phyloP scores from a whole-genome alignment of 306 rosid genomes.

The peach (Prunus persica) region Prunus_persica_NCBIv2 NC_034015.1:7511001-7511500 shows the following conservation, averaged over 20 bases:
- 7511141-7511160: neutral
- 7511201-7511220: slow-evolving; percentile 21
- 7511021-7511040: neutral
- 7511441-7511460: slow-evolving; percentile 29
- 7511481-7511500: neutral
- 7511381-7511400: too few relatives aligned
- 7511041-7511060: neutral
- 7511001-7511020: slow-evolving; percentile 9
- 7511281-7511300: neutral
- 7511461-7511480: slow-evolving; percentile 16
- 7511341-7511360: too few relatives aligned
- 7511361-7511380: neutral
- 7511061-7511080: neutral
- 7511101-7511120: neutral
- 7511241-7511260: neutral
- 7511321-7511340: too few relatives aligned
- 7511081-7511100: too few relatives aligned
- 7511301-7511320: too few relatives aligned
- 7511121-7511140: neutral
- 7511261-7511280: neutral
- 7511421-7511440: slow-evolving; percentile 25
- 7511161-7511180: slow-evolving; percentile 25
- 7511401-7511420: neutral
- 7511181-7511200: slow-evolving; percentile 26
- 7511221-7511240: slow-evolving; percentile 11